A percentile compares a stretch with the other conserved stretches of the same genome.
phyloP scores from a whole-genome alignment of 208 protist genomes.

The Novymonas esmeraldas region DNA sequence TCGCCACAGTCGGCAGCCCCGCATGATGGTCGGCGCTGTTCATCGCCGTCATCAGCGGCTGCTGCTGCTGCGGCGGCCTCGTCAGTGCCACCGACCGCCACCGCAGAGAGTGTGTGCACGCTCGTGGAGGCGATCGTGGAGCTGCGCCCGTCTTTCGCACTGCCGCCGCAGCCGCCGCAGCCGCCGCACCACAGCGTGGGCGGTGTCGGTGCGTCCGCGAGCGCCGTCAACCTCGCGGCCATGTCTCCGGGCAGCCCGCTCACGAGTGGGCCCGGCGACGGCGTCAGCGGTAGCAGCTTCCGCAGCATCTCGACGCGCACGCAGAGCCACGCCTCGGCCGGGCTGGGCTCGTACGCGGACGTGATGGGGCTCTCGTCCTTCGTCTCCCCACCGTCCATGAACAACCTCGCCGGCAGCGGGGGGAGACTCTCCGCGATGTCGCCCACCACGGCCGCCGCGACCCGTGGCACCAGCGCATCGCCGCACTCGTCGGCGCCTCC shows the following conservation, averaged over 20 bases:
- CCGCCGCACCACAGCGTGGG: background rate
- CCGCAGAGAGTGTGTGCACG: slow-evolving; percentile 21
- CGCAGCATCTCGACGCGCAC: slow-evolving; percentile 8
- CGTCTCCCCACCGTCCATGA: slow-evolving; percentile 4
- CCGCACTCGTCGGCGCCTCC: background rate
- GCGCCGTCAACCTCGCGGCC: slow-evolving; percentile 8
- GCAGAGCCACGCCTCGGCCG: slow-evolving; percentile 21
- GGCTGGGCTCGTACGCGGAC: slow-evolving; percentile 31
- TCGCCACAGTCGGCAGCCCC: background rate
- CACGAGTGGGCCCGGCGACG: slow-evolving; percentile 3
- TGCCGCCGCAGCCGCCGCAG: background rate
- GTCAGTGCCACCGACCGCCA: background rate
- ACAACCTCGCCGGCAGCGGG: background rate
- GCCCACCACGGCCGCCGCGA: background rate
- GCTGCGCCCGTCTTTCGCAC: slow-evolving; percentile 37
- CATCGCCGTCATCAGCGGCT: background rate
- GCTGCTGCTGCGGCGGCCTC: background rate
- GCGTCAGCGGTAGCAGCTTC: background rate
- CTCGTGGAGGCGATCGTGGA: slow-evolving; percentile 58
- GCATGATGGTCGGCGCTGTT: slow-evolving; percentile 4
- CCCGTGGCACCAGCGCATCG: background rate
- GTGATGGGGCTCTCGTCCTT: slow-evolving; percentile 34
- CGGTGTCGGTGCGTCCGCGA: background rate
- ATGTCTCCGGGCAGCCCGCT: slow-evolving; percentile 19
- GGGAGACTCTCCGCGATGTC: background rate